A percentile compares a stretch with the other conserved stretches of the same genome.
phyloP scores from a whole-genome alignment of 1,139 yeast genomes.

The Taphrina sp. region DNA sequence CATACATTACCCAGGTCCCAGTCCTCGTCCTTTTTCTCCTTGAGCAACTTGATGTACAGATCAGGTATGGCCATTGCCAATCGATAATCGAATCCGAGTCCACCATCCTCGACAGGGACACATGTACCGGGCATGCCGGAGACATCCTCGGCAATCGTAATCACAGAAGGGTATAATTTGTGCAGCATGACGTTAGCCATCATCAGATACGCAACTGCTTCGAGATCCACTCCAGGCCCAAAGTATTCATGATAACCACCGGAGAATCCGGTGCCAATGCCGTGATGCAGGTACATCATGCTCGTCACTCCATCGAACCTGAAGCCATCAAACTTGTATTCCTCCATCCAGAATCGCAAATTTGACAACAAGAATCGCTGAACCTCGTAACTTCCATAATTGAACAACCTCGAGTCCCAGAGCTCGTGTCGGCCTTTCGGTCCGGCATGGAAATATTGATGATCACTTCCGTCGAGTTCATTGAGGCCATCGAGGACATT shows the following conservation, averaged over 20 bases:
- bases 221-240: slow-evolving; percentile 77
- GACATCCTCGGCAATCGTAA: slow-evolving; percentile 93
- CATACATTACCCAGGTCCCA: slow-evolving; percentile 87
- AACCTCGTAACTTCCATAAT: slow-evolving; percentile 88
- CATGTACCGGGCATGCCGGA: slow-evolving; percentile 97
- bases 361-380: slow-evolving; percentile 84
- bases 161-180: slow-evolving; percentile 56
- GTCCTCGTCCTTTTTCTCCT: slow-evolving; percentile 78
- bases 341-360: slow-evolving; percentile 78
- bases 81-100: slow-evolving; percentile 90
- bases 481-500: slow-evolving; percentile 92
- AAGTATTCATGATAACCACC: slow-evolving; percentile 93
- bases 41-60: slow-evolving; percentile 95
- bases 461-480: slow-evolving; percentile 91
- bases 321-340: slow-evolving; percentile 87
- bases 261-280: slow-evolving; percentile 80
- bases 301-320: slow-evolving; percentile 96
- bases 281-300: slow-evolving; percentile 90
- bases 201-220: slow-evolving; percentile 82
- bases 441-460: slow-evolving; percentile 89
- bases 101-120: slow-evolving; percentile 68
- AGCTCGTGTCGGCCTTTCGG: slow-evolving; percentile 79
- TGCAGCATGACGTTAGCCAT: slow-evolving; percentile 75
- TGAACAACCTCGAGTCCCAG: slow-evolving; percentile 94
- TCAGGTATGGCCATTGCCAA: slow-evolving; percentile 97